phyloP scores from a whole-genome alignment of 768 basidiomycete genomes.

The Jaapia argillacea region DNA sequence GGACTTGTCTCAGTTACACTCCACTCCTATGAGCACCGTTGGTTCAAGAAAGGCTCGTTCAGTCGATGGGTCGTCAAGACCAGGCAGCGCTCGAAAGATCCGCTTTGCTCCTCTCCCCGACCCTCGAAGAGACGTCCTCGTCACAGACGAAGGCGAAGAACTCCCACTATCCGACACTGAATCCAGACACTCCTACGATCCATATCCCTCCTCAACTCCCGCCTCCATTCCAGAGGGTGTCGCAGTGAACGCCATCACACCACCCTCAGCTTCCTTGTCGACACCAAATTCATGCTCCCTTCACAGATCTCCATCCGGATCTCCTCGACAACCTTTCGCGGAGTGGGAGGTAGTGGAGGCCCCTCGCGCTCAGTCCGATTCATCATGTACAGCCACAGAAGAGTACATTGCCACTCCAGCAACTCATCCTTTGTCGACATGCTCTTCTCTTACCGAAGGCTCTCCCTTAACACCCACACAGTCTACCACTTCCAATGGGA shows the following conservation, averaged over 20 bases:
- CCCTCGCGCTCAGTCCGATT: not conserved
- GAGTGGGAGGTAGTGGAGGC: not conserved
- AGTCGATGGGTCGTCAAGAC: slow-evolving; percentile 2
- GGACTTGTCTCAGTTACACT: slow-evolving; percentile 9
- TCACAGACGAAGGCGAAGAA: slow-evolving; percentile 28
- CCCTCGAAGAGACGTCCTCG: slow-evolving; percentile 42
- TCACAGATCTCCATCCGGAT: no score
- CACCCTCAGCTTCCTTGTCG: slow-evolving; percentile 8
- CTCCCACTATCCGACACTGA: no score
- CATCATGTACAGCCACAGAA: slow-evolving; percentile 1
- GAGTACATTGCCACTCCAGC: slow-evolving; percentile 4
- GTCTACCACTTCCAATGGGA: no score
- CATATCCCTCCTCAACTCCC: no score
- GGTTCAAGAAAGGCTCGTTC: not conserved
- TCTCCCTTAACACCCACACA: no score
- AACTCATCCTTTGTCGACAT: slow-evolving; percentile 12
- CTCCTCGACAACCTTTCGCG: slow-evolving; percentile 3
- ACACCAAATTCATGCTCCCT: slow-evolving; percentile 5
- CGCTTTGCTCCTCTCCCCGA: slow-evolving; percentile 84
- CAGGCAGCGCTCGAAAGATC: slow-evolving; percentile 40
- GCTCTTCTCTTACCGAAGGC: no score
- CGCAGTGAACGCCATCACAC: slow-evolving; percentile 19
- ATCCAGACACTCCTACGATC: no score
- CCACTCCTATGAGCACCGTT: slow-evolving; percentile 4
- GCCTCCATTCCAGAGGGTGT: slow-evolving; percentile 11